A percentile compares a stretch with the other conserved stretches of the same genome.
Conservation (phyloP, 176 grass and related monocot genomes). For the sorghum (Sorghum bicolor) region Sorghum_bicolor_NCBIv3 NC_012870.2:72878501-72879000, state of each 20-base stretch:
- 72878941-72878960: background rate
- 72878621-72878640: constrained; percentile 46
- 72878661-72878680: constrained; percentile 36
- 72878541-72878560: background rate
- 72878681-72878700: constrained; percentile 75
- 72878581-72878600: background rate
- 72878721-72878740: constrained; percentile 75
- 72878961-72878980: constrained; percentile 2
- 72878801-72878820: background rate
- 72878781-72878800: constrained; percentile 1
- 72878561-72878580: background rate
- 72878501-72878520: background rate
- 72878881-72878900: background rate
- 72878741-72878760: constrained; percentile 15
- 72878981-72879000: constrained; percentile 1
- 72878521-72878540: background rate
- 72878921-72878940: background rate
- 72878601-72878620: background rate
- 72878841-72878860: background rate
- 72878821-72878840: background rate
- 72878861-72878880: background rate
- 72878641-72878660: constrained; percentile 41
- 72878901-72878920: background rate
- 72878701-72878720: constrained; percentile 86
- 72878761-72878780: constrained; percentile 3